phyloP scores from a whole-genome alignment of 31 red algal genomes.

The Odonthalia washingtoniensis region DNA sequence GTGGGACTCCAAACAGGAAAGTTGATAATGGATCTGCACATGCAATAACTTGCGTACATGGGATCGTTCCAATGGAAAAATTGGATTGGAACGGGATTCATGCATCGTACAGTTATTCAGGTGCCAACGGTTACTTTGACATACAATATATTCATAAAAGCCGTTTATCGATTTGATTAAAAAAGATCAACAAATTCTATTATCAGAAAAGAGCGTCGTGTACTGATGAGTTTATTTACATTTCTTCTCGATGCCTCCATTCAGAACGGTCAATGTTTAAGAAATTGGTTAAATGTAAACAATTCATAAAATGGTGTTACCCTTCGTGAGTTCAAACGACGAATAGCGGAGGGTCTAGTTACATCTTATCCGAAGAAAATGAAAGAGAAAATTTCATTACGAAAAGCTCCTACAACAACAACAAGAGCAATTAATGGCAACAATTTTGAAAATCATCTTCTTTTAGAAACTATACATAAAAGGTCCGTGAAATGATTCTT shows the following conservation, averaged over 20 bases:
- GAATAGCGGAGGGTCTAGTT: no score
- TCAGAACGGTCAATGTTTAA: constrained; percentile 14
- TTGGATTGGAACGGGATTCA: constrained; percentile 1
- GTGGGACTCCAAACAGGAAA: not conserved
- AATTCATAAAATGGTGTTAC: not conserved
- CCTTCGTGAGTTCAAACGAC: not conserved
- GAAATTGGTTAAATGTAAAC: not conserved
- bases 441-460: no score
- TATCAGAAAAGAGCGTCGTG: constrained; percentile 4
- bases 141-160: constrained; percentile 37
- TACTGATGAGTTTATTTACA: constrained; percentile 21
- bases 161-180: constrained; percentile 23
- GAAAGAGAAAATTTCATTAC: no score
- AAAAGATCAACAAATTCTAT: constrained; percentile 8
- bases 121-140: not conserved
- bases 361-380: no score
- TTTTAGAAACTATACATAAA: no score
- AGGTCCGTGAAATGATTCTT: no score
- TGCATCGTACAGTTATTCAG: not conserved
- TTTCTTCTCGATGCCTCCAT: constrained; percentile 19
- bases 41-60: constrained; percentile 14
- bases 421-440: no score
- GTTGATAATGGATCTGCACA: not conserved
- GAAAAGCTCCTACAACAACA: no score
- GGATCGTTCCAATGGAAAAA: not conserved